These are phyloP conservation scores for Kalanchoe fedtschenkoi DNA, from an alignment of 164 flowering plant species.

Conservation along the genomic window DNA sequence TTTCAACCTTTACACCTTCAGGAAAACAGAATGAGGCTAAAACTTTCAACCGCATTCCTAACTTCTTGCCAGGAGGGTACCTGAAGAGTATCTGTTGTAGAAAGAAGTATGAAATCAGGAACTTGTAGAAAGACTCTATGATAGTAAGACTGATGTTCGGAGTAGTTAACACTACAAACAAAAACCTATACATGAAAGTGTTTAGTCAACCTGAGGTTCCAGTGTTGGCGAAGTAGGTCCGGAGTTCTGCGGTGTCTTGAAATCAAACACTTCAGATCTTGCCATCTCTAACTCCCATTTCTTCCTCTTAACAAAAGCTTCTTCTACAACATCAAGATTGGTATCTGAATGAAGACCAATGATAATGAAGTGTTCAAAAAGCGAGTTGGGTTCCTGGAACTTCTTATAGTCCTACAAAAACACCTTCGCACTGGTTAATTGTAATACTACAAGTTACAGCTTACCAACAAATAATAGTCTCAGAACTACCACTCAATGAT, in stretches of 20 bases:
- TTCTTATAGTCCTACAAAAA: conserved; percentile 42
- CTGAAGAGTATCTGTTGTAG: conserved; percentile 58
- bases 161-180: too few relatives aligned
- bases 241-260: conserved; percentile 22
- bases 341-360: conserved; percentile 79
- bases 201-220: conserved; percentile 70
- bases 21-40: conserved; percentile 89
- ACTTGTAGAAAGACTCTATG: neutral
- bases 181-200: neutral
- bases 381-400: conserved; percentile 58
- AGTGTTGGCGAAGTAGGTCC: conserved; percentile 48
- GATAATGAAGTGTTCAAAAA: conserved; percentile 83
- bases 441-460: neutral
- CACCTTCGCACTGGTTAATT: conserved; percentile 9
- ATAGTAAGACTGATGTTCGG: too few relatives aligned
- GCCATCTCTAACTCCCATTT: conserved; percentile 60
- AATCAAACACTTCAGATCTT: conserved; percentile 32
- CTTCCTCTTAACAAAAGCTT: conserved; percentile 65
- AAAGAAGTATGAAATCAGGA: neutral
- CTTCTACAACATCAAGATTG: conserved; percentile 66
- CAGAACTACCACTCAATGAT: neutral
- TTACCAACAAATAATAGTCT: neutral
- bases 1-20: conserved; percentile 70
- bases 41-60: conserved; percentile 57
- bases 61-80: conserved; percentile 78